A percentile compares a stretch with the other conserved stretches of the same genome.
phyloP scores from a whole-genome alignment of 768 basidiomycete species.

The Tylopilus sp. region DNA sequence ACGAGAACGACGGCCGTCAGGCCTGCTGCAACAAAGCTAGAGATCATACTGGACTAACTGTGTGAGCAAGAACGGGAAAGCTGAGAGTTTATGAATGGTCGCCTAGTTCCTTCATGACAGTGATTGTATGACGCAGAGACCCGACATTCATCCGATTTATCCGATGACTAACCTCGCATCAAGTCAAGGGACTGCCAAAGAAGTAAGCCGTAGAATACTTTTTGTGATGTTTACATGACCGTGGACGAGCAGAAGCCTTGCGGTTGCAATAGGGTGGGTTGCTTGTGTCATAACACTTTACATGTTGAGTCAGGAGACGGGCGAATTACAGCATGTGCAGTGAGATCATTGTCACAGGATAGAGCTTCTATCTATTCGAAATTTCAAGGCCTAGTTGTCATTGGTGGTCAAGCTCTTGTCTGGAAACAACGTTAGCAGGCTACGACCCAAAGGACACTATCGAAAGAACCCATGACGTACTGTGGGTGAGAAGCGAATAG shows the following conservation, averaged over 20 bases:
- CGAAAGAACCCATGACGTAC: background rate
- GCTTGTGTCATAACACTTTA: background rate
- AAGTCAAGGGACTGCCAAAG: background rate
- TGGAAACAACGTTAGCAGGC: background rate
- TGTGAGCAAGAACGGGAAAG: background rate
- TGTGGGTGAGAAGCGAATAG: background rate
- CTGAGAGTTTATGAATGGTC: conserved; percentile 1
- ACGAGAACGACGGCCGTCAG: conserved; percentile 8
- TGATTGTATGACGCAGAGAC: background rate
- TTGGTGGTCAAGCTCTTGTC: background rate
- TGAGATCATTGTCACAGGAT: background rate
- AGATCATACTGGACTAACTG: conserved; percentile 10
- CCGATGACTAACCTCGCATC: conserved; percentile 1
- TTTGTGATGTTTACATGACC: background rate
- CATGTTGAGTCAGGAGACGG: conserved; percentile 1
- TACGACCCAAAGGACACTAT: background rate
- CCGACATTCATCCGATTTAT: background rate
- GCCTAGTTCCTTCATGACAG: conserved; percentile 5
- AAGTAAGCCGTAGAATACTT: background rate
- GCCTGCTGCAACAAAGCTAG: background rate
- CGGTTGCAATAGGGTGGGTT: background rate
- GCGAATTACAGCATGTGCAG: background rate
- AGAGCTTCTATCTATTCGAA: background rate
- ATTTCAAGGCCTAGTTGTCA: background rate
- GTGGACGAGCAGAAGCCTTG: background rate